Base-by-base conservation (phyloP, 2,329 filamentous ascomycete genomes). In the Amauroascus verrucosus region DNA sequence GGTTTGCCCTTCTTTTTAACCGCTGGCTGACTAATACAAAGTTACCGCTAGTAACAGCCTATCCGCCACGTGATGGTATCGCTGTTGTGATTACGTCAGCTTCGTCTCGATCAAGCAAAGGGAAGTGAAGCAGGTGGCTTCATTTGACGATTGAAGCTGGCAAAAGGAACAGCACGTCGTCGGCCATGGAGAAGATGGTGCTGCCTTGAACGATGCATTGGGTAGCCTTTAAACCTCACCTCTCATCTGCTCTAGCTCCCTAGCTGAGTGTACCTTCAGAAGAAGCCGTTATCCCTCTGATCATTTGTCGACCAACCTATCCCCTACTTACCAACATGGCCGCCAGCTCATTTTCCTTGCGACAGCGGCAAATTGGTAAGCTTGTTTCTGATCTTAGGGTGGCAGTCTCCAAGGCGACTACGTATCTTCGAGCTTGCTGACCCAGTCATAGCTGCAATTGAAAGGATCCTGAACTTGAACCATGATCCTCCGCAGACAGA, bases 391-490 rank as follows among this genome's bases (percentile, higher is more conserved):
- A 30, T 14, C 30, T 14, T 28, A 16, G 37, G 6, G 37, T 14
- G 2, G 37, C 18, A 18, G 20, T 38, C 11, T 16, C n/a, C 20
- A 40, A 40, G 26, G 9, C 32, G 38, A 14, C 14, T 35, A 13
- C 7, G 14, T 41, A 7, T 24, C n/a, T 9, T 6, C 3, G 13
- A 11, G 38, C 38, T 24, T 13, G 13, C 30, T 53, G 14, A 40
- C 53, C 40, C 41, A 54, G 41, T 53, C 41, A 37, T 60, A 95
- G 90, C 85, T 48, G 91, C 91, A 16, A 88, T 98, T 64, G 89
- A 95, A 75, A 91, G 88, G 72, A 89, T 98, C 64, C 81, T 98
- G 61, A 97, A 96, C 69, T 77, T 98, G 61, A 98, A 98, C 72
- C 84, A 93, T 64, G 78, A 81, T 57, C 78, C 73, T 65, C 62